Conservation (phyloP, 2,329 filamentous ascomycete species). For the Cercospora canescens region DNA sequence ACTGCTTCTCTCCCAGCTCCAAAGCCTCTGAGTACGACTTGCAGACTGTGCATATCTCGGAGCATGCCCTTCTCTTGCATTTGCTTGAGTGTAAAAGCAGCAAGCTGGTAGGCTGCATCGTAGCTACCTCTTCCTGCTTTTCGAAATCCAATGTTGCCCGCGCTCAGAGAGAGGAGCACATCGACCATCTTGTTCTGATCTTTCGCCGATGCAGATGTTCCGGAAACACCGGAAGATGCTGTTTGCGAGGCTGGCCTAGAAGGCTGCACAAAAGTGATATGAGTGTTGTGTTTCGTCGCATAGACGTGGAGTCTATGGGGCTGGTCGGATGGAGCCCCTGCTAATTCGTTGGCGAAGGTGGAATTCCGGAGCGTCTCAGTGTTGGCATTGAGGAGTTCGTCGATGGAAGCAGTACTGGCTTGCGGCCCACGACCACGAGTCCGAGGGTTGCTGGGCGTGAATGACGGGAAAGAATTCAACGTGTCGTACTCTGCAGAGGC, state of each 20-base stretch:
- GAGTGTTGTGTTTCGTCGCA: constrained; percentile 89
- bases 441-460: constrained; percentile 6
- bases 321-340: constrained; percentile 12
- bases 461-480: not conserved
- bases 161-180: constrained; percentile 75
- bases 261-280: constrained; percentile 85
- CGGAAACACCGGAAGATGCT: constrained; percentile 26
- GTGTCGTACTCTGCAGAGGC: constrained; percentile 9
- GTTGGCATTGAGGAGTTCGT: constrained; percentile 10
- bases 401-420: constrained; percentile 2
- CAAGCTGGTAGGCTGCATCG: constrained; percentile 89
- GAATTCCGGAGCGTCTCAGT: constrained; percentile 12
- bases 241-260: constrained; percentile 30
- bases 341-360: constrained; percentile 21
- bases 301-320: constrained; percentile 87
- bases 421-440: constrained; percentile 7
- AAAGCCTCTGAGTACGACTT: constrained; percentile 82
- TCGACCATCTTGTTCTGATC: constrained; percentile 50
- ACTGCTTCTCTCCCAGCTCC: constrained; percentile 85
- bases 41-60: constrained; percentile 71
- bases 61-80: constrained; percentile 81
- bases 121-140: constrained; percentile 79
- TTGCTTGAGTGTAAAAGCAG: constrained; percentile 77
- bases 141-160: constrained; percentile 88
- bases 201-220: constrained; percentile 48